A percentile compares a stretch with the other conserved stretches of the same genome.
These are phyloP conservation scores for Wickerhamiella sergipiensis DNA, from an alignment of 805 yeast species.

Conservation along the genomic window DNA sequence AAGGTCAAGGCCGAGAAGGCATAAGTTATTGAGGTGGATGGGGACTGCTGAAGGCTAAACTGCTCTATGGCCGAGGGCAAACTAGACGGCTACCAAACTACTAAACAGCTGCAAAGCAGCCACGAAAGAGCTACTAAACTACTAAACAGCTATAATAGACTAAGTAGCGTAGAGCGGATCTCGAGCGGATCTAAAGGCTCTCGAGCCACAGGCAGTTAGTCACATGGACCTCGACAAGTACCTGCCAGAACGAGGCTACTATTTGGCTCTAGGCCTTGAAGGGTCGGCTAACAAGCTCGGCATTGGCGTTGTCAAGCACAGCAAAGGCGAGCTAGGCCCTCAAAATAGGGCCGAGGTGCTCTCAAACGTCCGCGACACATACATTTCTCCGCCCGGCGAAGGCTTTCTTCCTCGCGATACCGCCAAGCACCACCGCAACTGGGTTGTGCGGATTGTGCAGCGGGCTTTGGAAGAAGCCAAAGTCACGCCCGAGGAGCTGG, in stretches of 20 bases:
- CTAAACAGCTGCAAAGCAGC: too few species aligned
- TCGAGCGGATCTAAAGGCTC: too few species aligned
- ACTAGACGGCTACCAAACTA: too few species aligned
- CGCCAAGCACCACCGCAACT: conserved; percentile 89
- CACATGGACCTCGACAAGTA: conserved; percentile 34
- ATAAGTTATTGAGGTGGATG: too few species aligned
- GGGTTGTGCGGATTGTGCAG: conserved; percentile 73
- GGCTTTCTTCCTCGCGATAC: conserved; percentile 95
- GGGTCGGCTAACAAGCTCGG: conserved; percentile 97
- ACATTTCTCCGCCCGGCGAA: conserved; percentile 94
- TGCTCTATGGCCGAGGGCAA: too few species aligned
- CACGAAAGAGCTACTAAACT: too few species aligned
- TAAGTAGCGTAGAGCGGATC: too few species aligned
- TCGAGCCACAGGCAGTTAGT: too few species aligned
- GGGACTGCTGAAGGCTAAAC: too few species aligned
- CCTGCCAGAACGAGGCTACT: conserved; percentile 30
- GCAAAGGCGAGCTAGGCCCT: conserved; percentile 40
- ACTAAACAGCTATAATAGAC: too few species aligned
- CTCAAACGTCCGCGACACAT: conserved; percentile 89
- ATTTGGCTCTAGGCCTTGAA: conserved; percentile 75
- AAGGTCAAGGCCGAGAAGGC: conserved; percentile 7
- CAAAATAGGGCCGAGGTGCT: conserved; percentile 59
- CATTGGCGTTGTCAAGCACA: conserved; percentile 78
- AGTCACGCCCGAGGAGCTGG: conserved; percentile 28
- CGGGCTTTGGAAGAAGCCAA: conserved; percentile 50